These are phyloP conservation scores for Xylaria multiplex DNA, from an alignment of 2,329 filamentous ascomycete species.

Conservation along the genomic window DNA sequence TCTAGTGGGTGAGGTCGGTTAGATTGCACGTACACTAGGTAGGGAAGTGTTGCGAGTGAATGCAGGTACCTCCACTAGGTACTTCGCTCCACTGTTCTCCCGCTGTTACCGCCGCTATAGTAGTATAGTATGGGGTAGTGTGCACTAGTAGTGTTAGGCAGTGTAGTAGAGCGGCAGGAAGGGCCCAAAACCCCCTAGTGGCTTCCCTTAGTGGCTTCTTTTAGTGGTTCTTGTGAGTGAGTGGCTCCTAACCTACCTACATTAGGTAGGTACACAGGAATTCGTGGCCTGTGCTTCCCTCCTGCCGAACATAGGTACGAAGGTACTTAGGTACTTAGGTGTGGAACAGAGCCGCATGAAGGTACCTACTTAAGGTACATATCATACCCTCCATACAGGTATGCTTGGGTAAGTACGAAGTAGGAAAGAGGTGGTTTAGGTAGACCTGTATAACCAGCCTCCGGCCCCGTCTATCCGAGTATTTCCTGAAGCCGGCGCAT, in stretches of 20 bases:
- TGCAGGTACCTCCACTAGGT: constrained; percentile 2
- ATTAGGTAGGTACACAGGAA: too few species aligned
- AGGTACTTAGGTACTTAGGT: background rate
- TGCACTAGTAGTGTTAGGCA: background rate
- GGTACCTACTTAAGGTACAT: background rate
- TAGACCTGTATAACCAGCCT: background rate
- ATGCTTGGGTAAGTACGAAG: background rate
- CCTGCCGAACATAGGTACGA: too few species aligned
- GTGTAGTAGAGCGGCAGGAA: too few species aligned
- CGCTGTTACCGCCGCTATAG: constrained; percentile 9
- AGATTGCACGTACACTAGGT: background rate
- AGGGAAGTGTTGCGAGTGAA: background rate
- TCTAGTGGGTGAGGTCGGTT: background rate
- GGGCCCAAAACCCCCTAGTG: background rate
- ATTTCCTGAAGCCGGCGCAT: constrained; percentile 3
- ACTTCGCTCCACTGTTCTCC: background rate
- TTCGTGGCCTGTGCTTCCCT: constrained; percentile 14
- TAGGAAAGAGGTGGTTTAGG: background rate
- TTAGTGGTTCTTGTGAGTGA: background rate
- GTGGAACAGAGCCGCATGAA: constrained; percentile 28
- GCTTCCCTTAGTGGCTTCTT: background rate
- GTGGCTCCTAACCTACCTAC: background rate
- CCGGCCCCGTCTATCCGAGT: constrained; percentile 26
- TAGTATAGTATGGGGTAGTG: background rate
- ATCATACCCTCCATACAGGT: too few species aligned